Evolutionary conservation across 2,329 filamentous ascomycete species (phyloP).

Genomic region (Apiospora saccharicola): DNA sequence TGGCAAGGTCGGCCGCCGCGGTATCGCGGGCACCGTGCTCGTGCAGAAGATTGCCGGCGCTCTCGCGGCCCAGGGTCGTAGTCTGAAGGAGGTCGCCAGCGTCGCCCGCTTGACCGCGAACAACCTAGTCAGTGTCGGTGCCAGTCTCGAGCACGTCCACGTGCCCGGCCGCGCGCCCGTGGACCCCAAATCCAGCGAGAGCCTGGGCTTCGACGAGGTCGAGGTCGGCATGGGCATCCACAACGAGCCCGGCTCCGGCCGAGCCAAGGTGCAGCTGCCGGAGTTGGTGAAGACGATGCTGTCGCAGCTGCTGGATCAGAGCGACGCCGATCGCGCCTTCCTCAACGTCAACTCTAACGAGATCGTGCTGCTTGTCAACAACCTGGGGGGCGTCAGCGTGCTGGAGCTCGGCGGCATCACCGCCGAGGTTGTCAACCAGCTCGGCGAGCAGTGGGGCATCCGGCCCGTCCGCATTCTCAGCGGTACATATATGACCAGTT

Average conservation of each 20-base stretch:
- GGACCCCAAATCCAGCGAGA: conserved; percentile 59
- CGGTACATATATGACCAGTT: conserved; percentile 80
- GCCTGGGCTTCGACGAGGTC: conserved; percentile 62
- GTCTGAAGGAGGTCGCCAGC: conserved; percentile 73
- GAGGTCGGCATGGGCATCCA: conserved; percentile 82
- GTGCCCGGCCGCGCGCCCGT: conserved; percentile 76
- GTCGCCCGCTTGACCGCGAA: conserved; percentile 75
- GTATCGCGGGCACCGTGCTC: conserved; percentile 89
- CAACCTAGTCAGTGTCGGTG: conserved; percentile 86
- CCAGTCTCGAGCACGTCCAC: conserved; percentile 89
- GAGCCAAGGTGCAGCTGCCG: conserved; percentile 59
- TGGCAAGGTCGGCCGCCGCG: conserved; percentile 91
- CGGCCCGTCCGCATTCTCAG: conserved; percentile 69
- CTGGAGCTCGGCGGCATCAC: conserved; percentile 78
- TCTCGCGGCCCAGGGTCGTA: conserved; percentile 73
- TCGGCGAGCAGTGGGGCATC: conserved; percentile 63
- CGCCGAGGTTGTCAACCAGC: conserved; percentile 70
- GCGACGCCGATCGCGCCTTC: conserved; percentile 76
- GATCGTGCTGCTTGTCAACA: conserved; percentile 76
- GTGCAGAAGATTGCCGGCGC: conserved; percentile 92
- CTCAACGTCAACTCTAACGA: conserved; percentile 68
- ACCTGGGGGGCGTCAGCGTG: conserved; percentile 76
- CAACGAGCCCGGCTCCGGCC: conserved; percentile 69
- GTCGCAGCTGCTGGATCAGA: conserved; percentile 69
- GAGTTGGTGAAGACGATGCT: conserved; percentile 71